Evolutionary conservation across 2,329 filamentous ascomycete genomes (phyloP), one percentile per base, ranked within the genome.

Genomic region (Simplicillium aogashimaense): DNA sequence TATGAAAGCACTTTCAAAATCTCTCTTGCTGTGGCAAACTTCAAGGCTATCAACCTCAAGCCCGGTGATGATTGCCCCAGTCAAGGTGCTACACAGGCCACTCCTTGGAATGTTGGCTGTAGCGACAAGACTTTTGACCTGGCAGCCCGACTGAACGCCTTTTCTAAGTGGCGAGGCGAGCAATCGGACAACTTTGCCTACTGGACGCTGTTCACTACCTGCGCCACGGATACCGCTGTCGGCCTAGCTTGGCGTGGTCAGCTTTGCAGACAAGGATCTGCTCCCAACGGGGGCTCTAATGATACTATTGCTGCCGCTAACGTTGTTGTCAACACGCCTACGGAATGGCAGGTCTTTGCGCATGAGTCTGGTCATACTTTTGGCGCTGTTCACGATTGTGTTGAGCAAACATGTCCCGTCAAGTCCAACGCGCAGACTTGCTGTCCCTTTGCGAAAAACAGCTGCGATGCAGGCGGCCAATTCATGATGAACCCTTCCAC

Each of bases 401-500:
- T 78, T 3, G 56, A 67, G 0, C 46, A 61, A n/a, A 74, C 82
- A 3, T 97, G 90, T 56, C 72, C 86, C 43, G 70, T 75, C 15
- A 75, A 76, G 30, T 59, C 59, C 7, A 56, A 58, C 9, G 61
- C 57, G 40, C 71, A 71, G 49, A 63, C 73, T 51, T 98, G 92
- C 60, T 98, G 92, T 52, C 92, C 89, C 0, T 67, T 95, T 7
- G 83, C 71, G 50, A 53, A 66, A 8, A 58, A 45, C 33, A 70
- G 65, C 0, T 98, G 92, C 59, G 70, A 94, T 59, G 92, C 92
- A 16, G 66, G 71, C 33, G 81, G 76, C n/a, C 62, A 72, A 44
- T 98, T 79, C 63, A 88, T 98, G 61, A 98, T 98, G 92, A 97
- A 97, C 57, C 92, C 92, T 0, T 92, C 85, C 10, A 92, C 90